Conservation (phyloP, 805 yeast species). For the Ogataea nitratoaversa region DNA sequence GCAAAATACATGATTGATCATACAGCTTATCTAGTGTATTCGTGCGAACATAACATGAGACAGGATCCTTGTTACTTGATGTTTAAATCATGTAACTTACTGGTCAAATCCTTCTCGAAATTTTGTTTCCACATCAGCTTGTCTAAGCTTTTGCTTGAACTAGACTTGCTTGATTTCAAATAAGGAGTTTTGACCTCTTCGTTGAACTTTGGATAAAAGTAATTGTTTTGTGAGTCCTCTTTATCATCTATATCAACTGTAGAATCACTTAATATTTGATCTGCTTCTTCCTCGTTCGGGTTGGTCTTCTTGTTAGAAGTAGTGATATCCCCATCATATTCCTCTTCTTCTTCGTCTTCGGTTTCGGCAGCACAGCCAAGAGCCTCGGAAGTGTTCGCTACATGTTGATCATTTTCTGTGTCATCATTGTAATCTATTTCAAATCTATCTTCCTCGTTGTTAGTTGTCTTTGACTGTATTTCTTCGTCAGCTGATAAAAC, state of each 20-base stretch:
- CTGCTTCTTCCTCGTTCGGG: not conserved
- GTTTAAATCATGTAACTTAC: slow-evolving; percentile 6
- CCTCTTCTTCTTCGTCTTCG: not conserved
- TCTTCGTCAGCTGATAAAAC: slow-evolving; percentile 6
- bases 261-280: slow-evolving; percentile 27
- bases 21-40: too few relatives aligned
- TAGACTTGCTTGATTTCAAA: slow-evolving; percentile 4
- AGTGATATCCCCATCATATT: too few relatives aligned
- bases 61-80: not conserved
- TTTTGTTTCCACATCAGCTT: slow-evolving; percentile 4
- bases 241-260: slow-evolving; percentile 46
- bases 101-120: slow-evolving; percentile 7
- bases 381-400: not conserved
- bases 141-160: slow-evolving; percentile 4
- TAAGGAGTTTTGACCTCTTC: slow-evolving; percentile 32
- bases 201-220: slow-evolving; percentile 44
- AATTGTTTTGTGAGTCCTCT: slow-evolving; percentile 47
- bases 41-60: too few relatives aligned
- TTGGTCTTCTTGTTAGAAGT: not conserved
- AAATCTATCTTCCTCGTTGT: slow-evolving; percentile 16
- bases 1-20: too few relatives aligned
- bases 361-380: slow-evolving; percentile 1
- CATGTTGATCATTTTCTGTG: slow-evolving; percentile 3
- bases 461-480: slow-evolving; percentile 1
- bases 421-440: slow-evolving; percentile 33